These are phyloP conservation scores for Penicillium sp. DNA, from an alignment of 2,329 filamentous ascomycete genomes.

Conservation along the genomic window DNA sequence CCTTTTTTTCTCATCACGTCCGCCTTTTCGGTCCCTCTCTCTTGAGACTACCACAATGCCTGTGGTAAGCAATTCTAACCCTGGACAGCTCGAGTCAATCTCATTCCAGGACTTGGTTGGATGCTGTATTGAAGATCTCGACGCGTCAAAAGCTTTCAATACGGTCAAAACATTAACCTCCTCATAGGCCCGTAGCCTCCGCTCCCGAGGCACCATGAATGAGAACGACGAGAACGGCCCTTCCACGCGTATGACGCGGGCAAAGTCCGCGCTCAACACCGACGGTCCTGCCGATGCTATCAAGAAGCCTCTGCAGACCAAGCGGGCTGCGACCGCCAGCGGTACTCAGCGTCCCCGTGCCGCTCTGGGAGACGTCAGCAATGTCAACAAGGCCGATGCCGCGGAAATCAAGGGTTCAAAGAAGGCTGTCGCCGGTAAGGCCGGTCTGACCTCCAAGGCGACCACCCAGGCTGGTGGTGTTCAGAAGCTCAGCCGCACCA, in stretches of 20 bases:
- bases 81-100: constrained; percentile 12
- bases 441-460: constrained; percentile 77
- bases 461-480: constrained; percentile 78
- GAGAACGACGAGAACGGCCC: constrained; percentile 92
- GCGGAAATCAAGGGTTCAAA: constrained; percentile 70
- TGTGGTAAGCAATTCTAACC: constrained; percentile 56
- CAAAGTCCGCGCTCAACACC: constrained; percentile 73
- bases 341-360: constrained; percentile 73
- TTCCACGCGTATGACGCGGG: constrained; percentile 86
- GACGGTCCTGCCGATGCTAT: constrained; percentile 63
- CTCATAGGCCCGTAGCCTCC: constrained; percentile 69
- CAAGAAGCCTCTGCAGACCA: constrained; percentile 71
- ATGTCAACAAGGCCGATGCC: constrained; percentile 74
- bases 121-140: constrained; percentile 20
- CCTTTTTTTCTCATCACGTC: constrained; percentile 32
- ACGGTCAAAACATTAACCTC: constrained; percentile 18
- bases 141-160: constrained; percentile 26
- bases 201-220: constrained; percentile 78
- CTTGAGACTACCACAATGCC: constrained; percentile 56
- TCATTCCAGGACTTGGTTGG: not conserved
- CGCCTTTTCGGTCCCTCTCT: constrained; percentile 34
- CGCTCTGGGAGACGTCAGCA: constrained; percentile 93
- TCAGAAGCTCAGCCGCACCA: constrained; percentile 70
- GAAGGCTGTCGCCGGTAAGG: constrained; percentile 70
- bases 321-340: constrained; percentile 64